Conservation (phyloP, 2,329 filamentous ascomycete species). For the Septoria petroselini region DNA sequence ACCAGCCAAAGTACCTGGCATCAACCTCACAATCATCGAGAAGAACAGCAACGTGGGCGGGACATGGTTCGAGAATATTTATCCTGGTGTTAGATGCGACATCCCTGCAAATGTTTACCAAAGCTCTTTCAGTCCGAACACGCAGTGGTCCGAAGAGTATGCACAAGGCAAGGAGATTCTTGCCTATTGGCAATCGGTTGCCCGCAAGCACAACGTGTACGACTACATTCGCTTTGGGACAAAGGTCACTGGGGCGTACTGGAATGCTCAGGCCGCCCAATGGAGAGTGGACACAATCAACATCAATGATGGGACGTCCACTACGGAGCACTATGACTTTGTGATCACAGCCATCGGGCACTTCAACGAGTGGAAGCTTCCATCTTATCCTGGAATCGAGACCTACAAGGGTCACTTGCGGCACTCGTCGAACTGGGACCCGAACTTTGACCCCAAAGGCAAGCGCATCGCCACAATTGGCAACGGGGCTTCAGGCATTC, state of each 20-base stretch:
- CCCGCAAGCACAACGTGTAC: slow-evolving; percentile 63
- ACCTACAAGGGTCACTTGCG: slow-evolving; percentile 36
- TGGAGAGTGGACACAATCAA: slow-evolving; percentile 59
- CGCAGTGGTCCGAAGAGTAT: slow-evolving; percentile 66
- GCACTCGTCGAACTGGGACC: slow-evolving; percentile 43
- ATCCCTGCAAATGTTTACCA: slow-evolving; percentile 70
- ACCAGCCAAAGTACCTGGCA: slow-evolving; percentile 64
- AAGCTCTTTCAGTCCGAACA: slow-evolving; percentile 64
- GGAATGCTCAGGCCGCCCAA: slow-evolving; percentile 51
- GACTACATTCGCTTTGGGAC: slow-evolving; percentile 55
- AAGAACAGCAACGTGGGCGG: slow-evolving; percentile 63
- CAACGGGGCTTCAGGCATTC: slow-evolving; percentile 45
- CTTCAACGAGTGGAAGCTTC: slow-evolving; percentile 64
- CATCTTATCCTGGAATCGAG: slow-evolving; percentile 51
- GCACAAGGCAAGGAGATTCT: slow-evolving; percentile 64
- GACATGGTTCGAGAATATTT: slow-evolving; percentile 44
- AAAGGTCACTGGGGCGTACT: slow-evolving; percentile 55
- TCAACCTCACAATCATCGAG: slow-evolving; percentile 64
- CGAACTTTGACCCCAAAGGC: slow-evolving; percentile 34
- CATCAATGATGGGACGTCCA: slow-evolving; percentile 23
- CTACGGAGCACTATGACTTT: slow-evolving; percentile 55
- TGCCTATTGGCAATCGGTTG: slow-evolving; percentile 63
- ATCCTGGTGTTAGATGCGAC: slow-evolving; percentile 53
- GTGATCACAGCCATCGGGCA: slow-evolving; percentile 62
- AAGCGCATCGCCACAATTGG: slow-evolving; percentile 44